Base-by-base conservation (phyloP, 78 protist genomes). In the Blattamonas nauphoetae region DNA sequence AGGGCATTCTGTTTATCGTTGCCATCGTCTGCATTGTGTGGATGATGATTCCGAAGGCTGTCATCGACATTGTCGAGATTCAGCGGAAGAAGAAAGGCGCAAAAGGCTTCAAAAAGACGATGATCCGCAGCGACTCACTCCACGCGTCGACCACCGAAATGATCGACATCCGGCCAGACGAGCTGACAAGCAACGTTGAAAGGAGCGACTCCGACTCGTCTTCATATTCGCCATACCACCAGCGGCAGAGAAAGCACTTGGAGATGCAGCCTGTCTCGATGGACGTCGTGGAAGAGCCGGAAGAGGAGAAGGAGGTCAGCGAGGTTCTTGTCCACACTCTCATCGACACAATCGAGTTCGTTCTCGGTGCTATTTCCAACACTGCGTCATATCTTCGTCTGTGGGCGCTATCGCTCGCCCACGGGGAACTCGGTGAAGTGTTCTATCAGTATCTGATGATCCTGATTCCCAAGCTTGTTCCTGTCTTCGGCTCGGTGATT, bases 361-460 rank as follows among this genome's bases (percentile, higher is more conserved):
- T 94, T 11, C 94, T 99, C 45, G 98, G 99, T 32, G 89, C 94
- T 41, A 90, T 99, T 36, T 97, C 99, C 55, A 96, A 99, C 94
- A 99, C 99, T 4, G 99, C 99, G 35, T 97, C 99, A 1, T 99
- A 98, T 88, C 96, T 99, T 42, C 96, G 99, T 32, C 98, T 99
- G 36, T 99, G 99, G 99, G 99, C 99, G 4, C 95, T 99, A 32
- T 93, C 97, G 1, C 93, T 99, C 41, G 99, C 99, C 5, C 99
- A 99, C 91, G 95, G 99, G 45, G 78, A 81, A 44, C 45, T 88
- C 81, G 83, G 87, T 41, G 87, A 88, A 32, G 90, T 88, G 41
- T 88, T 88, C 84, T 88, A 1, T 11, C 4, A 33, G 45, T 79
- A 79, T 21, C 43, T 6, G 42, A 11, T 79, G 43, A 4, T 55